Percentiles rank a stretch among this genome's conserved stretches.
Conservation (phyloP, 78 protist genomes). For the Chrysochromulina tobinii region DNA sequence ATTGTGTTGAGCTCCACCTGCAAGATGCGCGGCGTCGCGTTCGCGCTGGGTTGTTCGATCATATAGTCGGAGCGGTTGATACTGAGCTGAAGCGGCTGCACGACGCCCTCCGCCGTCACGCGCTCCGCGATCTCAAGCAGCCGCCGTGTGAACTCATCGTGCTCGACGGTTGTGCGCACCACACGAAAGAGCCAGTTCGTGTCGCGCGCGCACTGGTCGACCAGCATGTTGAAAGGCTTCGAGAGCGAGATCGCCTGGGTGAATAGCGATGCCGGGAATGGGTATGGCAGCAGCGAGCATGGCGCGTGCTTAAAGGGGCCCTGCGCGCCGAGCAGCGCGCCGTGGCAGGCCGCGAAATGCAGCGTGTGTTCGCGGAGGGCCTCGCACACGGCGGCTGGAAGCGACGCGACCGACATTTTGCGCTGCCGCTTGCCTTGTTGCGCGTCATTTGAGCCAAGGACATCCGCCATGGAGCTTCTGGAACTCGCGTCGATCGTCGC, state of each 20-base stretch:
- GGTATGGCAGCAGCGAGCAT: not conserved
- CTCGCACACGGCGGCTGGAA: not conserved
- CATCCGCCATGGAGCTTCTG: too few relatives aligned
- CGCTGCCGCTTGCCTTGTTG: too few relatives aligned
- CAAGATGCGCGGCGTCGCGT: not conserved
- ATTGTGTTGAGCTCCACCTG: slow-evolving; percentile 43
- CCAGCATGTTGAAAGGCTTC: not conserved
- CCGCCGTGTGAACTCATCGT: not conserved
- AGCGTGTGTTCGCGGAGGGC: not conserved
- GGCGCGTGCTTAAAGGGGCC: not conserved
- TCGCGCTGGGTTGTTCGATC: not conserved
- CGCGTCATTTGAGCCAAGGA: too few relatives aligned
- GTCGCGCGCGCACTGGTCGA: not conserved
- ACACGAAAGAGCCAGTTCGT: not conserved
- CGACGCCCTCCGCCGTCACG: not conserved
- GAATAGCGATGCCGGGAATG: not conserved
- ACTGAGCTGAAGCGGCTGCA: slow-evolving; percentile 16
- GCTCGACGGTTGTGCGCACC: too few relatives aligned
- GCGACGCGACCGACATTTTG: too few relatives aligned
- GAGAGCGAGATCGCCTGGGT: not conserved
- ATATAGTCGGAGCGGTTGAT: slow-evolving; percentile 26
- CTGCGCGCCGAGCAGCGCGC: not conserved
- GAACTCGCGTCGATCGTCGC: too few relatives aligned
- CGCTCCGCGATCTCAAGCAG: not conserved
- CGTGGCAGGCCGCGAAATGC: not conserved